Percentiles rank a stretch among this genome's conserved stretches.
Evolutionary conservation across 2,329 filamentous ascomycete species (phyloP).

Genomic region (Calonectria pseudoreteaudii): DNA sequence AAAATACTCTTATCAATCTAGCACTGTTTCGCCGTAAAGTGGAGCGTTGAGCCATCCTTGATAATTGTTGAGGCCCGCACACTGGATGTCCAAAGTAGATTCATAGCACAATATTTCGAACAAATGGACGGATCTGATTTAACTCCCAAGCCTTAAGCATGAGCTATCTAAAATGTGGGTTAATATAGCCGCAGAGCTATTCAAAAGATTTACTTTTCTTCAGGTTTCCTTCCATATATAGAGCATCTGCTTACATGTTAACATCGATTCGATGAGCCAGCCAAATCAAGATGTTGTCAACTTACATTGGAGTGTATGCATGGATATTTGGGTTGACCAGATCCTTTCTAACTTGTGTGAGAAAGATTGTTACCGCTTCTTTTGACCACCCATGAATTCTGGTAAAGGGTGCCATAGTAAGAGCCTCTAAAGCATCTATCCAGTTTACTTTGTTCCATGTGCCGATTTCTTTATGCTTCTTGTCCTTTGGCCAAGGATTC

Average conservation of each 20-base stretch:
- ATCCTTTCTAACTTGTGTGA: conserved; percentile 37
- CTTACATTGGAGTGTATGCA: conserved; percentile 40
- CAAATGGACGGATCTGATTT: not conserved
- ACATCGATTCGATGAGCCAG: not conserved
- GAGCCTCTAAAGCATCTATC: conserved; percentile 40
- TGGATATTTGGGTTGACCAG: conserved; percentile 38
- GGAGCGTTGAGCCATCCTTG: not conserved
- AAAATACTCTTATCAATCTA: no score
- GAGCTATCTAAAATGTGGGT: not conserved
- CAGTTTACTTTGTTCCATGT: conserved; percentile 41
- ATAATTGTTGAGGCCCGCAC: not conserved
- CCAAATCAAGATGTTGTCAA: not conserved
- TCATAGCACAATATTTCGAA: not conserved
- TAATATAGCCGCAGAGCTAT: not conserved
- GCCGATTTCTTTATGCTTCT: conserved; percentile 63
- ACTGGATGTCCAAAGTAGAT: not conserved
- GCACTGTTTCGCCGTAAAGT: no score
- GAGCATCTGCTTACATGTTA: not conserved
- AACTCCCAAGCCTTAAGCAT: not conserved
- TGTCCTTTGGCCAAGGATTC: conserved; percentile 62
- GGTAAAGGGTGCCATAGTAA: conserved; percentile 47
- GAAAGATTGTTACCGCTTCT: conserved; percentile 35
- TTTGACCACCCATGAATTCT: conserved; percentile 37
- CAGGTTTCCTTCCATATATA: not conserved
- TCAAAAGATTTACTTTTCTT: not conserved